Conservation (phyloP, 768 basidiomycete species). For the Cystobasidiopsis lactophilus region DNA sequence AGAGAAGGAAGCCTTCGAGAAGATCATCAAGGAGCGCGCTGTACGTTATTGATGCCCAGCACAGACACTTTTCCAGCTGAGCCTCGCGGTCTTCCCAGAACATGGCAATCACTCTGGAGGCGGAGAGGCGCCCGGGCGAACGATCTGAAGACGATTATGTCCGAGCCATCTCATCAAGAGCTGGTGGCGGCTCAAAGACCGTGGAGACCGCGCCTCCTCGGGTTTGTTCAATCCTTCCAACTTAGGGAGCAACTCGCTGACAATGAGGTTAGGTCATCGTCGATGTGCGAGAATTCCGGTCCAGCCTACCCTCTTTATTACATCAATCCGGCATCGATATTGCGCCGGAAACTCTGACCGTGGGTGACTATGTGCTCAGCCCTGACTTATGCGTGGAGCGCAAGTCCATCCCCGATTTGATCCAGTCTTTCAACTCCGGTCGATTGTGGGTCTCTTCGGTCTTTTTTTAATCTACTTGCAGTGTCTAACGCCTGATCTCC, state of each 20-base stretch:
- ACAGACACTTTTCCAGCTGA: not conserved
- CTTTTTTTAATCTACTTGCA: no score
- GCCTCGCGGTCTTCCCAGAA: slow-evolving; percentile 30
- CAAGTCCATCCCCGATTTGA: slow-evolving; percentile 77
- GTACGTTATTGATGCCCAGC: slow-evolving; percentile 28
- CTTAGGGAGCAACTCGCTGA: not conserved
- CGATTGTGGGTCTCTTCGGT: slow-evolving; percentile 64
- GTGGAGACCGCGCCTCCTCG: slow-evolving; percentile 38
- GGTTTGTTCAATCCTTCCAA: slow-evolving; percentile 17
- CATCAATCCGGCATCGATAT: slow-evolving; percentile 60
- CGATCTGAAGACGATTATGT: slow-evolving; percentile 36
- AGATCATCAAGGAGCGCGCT: slow-evolving; percentile 72
- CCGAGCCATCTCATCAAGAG: slow-evolving; percentile 58
- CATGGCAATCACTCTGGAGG: slow-evolving; percentile 63
- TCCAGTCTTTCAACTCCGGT: slow-evolving; percentile 83
- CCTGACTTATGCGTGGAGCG: slow-evolving; percentile 92
- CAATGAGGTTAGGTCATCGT: slow-evolving; percentile 50
- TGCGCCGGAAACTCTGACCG: slow-evolving; percentile 74
- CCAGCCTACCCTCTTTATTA: slow-evolving; percentile 66
- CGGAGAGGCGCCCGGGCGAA: slow-evolving; percentile 20
- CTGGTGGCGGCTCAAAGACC: slow-evolving; percentile 64
- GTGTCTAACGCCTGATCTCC: not conserved
- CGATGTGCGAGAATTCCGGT: slow-evolving; percentile 90
- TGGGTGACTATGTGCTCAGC: slow-evolving; percentile 87
- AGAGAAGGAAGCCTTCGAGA: slow-evolving; percentile 86